Percentiles rank a stretch among this genome's conserved stretches.
Evolutionary conservation across 2,329 filamentous ascomycete genomes (phyloP).

Genomic region (Thielaviopsis cerberus): DNA sequence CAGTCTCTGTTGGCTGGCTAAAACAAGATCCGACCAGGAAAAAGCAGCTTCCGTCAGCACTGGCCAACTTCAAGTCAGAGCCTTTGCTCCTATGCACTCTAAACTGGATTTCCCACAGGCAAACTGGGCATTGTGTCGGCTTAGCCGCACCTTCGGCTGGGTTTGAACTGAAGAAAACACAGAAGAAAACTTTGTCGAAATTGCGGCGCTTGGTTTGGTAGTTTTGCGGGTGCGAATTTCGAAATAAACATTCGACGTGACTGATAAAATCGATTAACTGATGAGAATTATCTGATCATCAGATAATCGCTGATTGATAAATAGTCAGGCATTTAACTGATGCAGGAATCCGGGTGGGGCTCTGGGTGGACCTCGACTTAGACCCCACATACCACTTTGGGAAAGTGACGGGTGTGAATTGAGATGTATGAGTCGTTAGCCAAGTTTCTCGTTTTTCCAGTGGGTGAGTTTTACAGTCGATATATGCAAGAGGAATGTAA

Average conservation of each 20-base stretch:
- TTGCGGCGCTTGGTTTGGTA: not conserved
- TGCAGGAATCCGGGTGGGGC: not conserved
- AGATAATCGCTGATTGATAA: slow-evolving; percentile 5
- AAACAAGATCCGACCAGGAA: not conserved
- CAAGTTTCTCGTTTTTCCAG: not conserved
- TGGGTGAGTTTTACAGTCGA: too few species aligned
- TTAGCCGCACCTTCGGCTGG: not conserved
- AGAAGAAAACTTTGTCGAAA: not conserved
- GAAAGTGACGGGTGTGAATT: not conserved
- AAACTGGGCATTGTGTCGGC: not conserved
- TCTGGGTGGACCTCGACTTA: not conserved
- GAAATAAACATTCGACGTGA: not conserved
- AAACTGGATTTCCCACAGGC: too few species aligned
- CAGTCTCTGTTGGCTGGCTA: not conserved
- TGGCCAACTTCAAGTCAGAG: not conserved
- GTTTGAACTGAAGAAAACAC: not conserved
- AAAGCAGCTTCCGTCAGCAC: not conserved
- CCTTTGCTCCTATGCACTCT: not conserved
- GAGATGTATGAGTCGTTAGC: not conserved
- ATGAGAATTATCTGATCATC: slow-evolving; percentile 3
- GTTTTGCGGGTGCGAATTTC: not conserved
- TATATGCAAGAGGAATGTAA: too few species aligned
- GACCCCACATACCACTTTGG: not conserved
- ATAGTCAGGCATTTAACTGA: not conserved
- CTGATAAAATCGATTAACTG: slow-evolving; percentile 3